Percentiles rank a stretch among this genome's conserved stretches.
Conservation (phyloP, 495 filamentous ascomycete species). For the Hyaloscypha finlandica region DNA sequence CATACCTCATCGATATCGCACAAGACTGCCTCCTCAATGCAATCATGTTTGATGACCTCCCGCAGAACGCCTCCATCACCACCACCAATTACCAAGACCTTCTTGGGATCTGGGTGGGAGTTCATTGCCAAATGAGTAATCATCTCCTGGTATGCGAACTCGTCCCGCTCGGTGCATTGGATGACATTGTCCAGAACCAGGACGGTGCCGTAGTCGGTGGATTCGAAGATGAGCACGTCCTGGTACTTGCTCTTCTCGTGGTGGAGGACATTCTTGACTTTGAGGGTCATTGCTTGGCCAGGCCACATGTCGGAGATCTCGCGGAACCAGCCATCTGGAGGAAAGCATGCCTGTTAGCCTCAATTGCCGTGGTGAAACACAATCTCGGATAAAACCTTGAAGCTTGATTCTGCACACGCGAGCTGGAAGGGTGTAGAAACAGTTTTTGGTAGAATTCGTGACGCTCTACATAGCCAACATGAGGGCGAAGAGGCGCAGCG, state of each 20-base stretch:
- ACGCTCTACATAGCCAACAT: not conserved
- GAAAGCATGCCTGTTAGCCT: conserved; percentile 9
- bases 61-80: conserved; percentile 96
- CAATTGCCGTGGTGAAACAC: not conserved
- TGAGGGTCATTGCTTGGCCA: conserved; percentile 97
- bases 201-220: conserved; percentile 92
- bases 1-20: conserved; percentile 97
- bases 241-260: conserved; percentile 99
- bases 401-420: not conserved
- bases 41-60: conserved; percentile 97
- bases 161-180: conserved; percentile 96
- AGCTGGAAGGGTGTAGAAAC: not conserved
- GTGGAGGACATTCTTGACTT: conserved; percentile 95
- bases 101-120: conserved; percentile 96
- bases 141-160: conserved; percentile 99
- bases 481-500: not conserved
- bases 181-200: conserved; percentile 99
- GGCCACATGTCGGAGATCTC: conserved; percentile 98
- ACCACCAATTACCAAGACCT: conserved; percentile 96
- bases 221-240: conserved; percentile 97
- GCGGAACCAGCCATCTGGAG: conserved; percentile 97
- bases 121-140: conserved; percentile 99
- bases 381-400: conserved; percentile 15
- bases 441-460: not conserved
- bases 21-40: conserved; percentile 87